phyloP scores from a whole-genome alignment of 495 filamentous ascomycete species.

The Hypoxylon fuscum region DNA sequence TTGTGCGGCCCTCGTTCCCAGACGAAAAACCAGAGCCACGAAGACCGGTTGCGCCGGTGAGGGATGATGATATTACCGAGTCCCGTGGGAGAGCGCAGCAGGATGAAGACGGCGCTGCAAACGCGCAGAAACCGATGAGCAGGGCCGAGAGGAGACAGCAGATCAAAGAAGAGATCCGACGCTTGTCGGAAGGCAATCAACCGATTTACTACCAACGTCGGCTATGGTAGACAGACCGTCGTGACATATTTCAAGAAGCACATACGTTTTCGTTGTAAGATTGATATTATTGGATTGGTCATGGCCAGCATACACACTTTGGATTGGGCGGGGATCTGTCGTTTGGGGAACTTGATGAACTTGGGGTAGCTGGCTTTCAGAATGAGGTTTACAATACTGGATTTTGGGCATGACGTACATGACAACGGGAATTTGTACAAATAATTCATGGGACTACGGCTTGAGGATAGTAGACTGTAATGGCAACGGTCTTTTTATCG shows the following conservation, averaged over 20 bases:
- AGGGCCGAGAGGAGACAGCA: slow-evolving; percentile 56
- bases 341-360: not conserved
- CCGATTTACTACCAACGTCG: slow-evolving; percentile 57
- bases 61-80: slow-evolving; percentile 20
- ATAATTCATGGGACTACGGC: slow-evolving; percentile 24
- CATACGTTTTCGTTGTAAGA: slow-evolving; percentile 2
- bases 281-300: slow-evolving; percentile 8
- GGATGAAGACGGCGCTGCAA: slow-evolving; percentile 29
- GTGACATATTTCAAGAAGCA: not conserved
- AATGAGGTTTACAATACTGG: not conserved
- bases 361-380: not conserved
- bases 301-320: not conserved
- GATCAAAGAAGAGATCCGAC: slow-evolving; percentile 62
- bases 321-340: slow-evolving; percentile 2
- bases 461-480: slow-evolving; percentile 11
- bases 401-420: slow-evolving; percentile 14
- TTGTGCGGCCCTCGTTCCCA: slow-evolving; percentile 45
- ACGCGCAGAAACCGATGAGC: slow-evolving; percentile 50
- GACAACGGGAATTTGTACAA: slow-evolving; percentile 14
- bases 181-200: slow-evolving; percentile 49
- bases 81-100: slow-evolving; percentile 32
- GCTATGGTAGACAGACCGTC: slow-evolving; percentile 46
- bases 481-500: slow-evolving; percentile 5
- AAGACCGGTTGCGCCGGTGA: slow-evolving; percentile 17
- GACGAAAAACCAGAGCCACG: slow-evolving; percentile 27